Base-by-base conservation (phyloP, 2,329 filamentous ascomycete genomes). In the Neobulgaria alba region DNA sequence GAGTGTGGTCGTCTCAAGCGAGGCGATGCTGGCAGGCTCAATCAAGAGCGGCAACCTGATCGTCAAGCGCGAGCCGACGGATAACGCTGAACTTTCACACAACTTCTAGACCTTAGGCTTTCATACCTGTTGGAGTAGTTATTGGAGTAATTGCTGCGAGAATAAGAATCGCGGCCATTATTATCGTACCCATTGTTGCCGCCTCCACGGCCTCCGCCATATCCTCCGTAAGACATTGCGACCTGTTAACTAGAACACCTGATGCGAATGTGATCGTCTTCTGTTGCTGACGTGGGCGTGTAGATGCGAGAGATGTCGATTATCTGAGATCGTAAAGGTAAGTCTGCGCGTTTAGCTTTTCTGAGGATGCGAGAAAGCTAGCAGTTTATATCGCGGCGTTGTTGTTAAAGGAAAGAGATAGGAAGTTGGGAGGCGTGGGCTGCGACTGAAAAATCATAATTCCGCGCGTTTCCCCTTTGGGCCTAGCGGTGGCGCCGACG, bases 221-320 rank as follows among this genome's bases (percentile, higher is more conserved):
- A 68, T 48, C 68, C 64, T 51, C 77, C 72, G 58, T 85, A 84
- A 66, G 82, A 85, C 82, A 85, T 86, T 12, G 23, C 12, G 23
- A 26, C 23, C 7, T 7, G 23, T 7, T 26, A 7, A 12, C 7
- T 20, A 17, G 14, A 15, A 15, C n/a, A 26, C 12, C 23, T 26
- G 23, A 7, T 26, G 23, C 12, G 23, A 26, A 7, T 26, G 23
- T 26, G 23, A n/a, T 30, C 18, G 21, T 15, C 9, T 34, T 34
- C 33, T 26, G 9, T 14, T 26, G 23, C 12, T 12, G 23, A 26
- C 7, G 12, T 7, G 23, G 12, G 7, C 23, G 23, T 26, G 12
- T 7, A 26, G 12, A 26, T 26, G 7, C 23, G 23, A 26, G 7
- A 26, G 23, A 26, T 7, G 12, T 12, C 12, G 23, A 7, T 7